Evolutionary conservation across 2,329 filamentous ascomycete species (phyloP), one percentile per base, ranked within the genome.

Genomic region (Botryosphaeria agaves): DNA sequence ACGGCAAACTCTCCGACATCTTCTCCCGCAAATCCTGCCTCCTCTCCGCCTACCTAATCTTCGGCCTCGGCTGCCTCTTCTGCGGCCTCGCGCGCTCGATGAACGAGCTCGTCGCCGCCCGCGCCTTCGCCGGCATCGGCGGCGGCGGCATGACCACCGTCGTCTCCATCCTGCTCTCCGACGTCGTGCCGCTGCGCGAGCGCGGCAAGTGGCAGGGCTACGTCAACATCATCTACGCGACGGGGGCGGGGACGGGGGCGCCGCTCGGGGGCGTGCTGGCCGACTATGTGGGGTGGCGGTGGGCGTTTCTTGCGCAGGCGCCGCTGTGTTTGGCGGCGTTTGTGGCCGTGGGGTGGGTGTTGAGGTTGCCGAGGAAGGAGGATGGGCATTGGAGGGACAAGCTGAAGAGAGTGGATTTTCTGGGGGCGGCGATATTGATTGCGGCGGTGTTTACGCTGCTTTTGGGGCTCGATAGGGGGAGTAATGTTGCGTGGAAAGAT

Each of bases 201-300:
- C 59, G 78, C 32, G 79, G 78, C 2, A 60, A 75, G 7, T 85
- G 75, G 72, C 79, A 84, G 48, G 78, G 77, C 5, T 59, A 73
- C 36, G 61, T 82, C 43, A 85, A 84, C 47, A 66, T 84, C 37
- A 62, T 83, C 29, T 83, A 67, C 42, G 75, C 76, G 0, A 53
- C 61, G 12, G 80, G 78, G n/a, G 66, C 76, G 3, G 69, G 71
- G 4, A 61, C 64, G 4, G 80, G 80, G 2, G 78, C 73, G 4
- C 76, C 79, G 0, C 39, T 87, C 0, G 80, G 67, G 11, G 79
- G 80, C 2, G 48, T 80, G 5, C 49, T 84, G n/a, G 69, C 76
- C 0, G 78, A 84, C 48, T 69, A 62, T 4, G 64, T 84, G 30
- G 76, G 78, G 19, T 84, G 79, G 79, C 60, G 79, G 39, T 83